A percentile compares a stretch with the other conserved stretches of the same genome.
phyloP scores from a whole-genome alignment of 1,284 basidiomycete species.

The Calocybe gambosa region DNA sequence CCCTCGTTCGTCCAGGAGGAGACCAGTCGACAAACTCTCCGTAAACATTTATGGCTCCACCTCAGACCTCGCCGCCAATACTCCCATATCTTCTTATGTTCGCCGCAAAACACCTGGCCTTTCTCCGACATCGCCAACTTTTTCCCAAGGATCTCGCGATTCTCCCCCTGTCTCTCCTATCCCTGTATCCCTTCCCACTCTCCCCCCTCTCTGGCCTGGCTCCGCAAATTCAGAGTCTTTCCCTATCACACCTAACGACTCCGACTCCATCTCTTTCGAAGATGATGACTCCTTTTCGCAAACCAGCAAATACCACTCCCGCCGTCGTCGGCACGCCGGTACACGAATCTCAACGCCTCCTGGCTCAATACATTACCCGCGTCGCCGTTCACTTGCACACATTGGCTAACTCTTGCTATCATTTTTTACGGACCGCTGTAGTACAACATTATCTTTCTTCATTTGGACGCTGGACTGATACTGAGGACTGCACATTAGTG shows the following conservation, averaged over 20 bases:
- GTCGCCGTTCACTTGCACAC: constrained; percentile 22
- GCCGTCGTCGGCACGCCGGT: constrained; percentile 32
- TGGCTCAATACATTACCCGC: constrained; percentile 24
- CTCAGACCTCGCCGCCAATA: constrained; percentile 43
- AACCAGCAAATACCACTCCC: constrained; percentile 22
- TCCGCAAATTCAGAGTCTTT: constrained; percentile 35
- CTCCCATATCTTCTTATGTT: constrained; percentile 71
- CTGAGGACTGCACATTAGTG: constrained; percentile 15
- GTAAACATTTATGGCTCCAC: constrained; percentile 39
- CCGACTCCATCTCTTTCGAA: constrained; percentile 20
- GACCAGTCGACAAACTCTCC: constrained; percentile 31
- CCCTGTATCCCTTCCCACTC: constrained; percentile 54
- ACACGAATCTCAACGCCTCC: constrained; percentile 38
- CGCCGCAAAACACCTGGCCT: constrained; percentile 69
- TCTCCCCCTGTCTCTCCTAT: constrained; percentile 35
- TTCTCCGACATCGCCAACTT: constrained; percentile 63
- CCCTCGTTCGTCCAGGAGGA: constrained; percentile 29
- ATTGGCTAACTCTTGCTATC: constrained; percentile 15
- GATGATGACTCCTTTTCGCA: constrained; percentile 24
- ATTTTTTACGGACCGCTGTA: constrained; percentile 20
- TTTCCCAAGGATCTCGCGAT: constrained; percentile 38
- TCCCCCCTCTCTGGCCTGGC: constrained; percentile 40
- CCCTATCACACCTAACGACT: constrained; percentile 34
- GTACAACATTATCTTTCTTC: constrained; percentile 10
- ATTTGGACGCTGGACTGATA: constrained; percentile 2